Evolutionary conservation across 108 stramenopile species (phyloP), one percentile per base, ranked within the genome.

Genomic region (Pseudonitzschia delicatissima): DNA sequence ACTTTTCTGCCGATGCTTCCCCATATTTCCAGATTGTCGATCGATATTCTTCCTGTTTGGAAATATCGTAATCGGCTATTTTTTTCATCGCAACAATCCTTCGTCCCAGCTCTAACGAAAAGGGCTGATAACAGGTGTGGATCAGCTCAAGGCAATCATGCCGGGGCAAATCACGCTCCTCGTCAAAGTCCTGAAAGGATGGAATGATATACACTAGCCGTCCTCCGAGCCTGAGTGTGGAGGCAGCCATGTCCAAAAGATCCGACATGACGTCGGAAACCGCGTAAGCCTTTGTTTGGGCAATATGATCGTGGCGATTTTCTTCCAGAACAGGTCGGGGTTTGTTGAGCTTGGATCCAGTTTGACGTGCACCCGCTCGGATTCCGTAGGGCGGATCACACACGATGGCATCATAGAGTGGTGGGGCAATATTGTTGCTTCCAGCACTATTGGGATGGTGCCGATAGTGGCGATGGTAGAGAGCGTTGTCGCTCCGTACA

Each of bases 341-440:
- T 21, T 82, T 72, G 17, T 73, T 78, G n/a, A 58, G 42, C 45
- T 76, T 49, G 11, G 87, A 78, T 6, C 91, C 94, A 36, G 77
- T 79, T 51, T 86, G 86, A 26, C 88, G 76, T n/a, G 98, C 98
- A 5, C 97, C 98, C 11, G 98, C 98, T 33, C 98, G 91, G 50
- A 94, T 90, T 18, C 93, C 93, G 53, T 91, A 94, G 0, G 93
- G 93, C 8, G 93, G 93, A 71, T 94, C 93, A 0, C 81, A 81
- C 25, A 87, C 37, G 32, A 94, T 94, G n/a, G 78, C 87, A 73
- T 99, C 95, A 66, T 87, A 97, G 36, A 85, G 23, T 4, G 35
- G 36, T 5, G 60, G 33, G 0, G 60, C 60, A 20, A 40, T 27
- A 21, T 36, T 59, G 33, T 32, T 0, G 13, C 15, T 60, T 8